phyloP scores from a whole-genome alignment of 78 protist species.

The Salpingoeca rosetta region DNA sequence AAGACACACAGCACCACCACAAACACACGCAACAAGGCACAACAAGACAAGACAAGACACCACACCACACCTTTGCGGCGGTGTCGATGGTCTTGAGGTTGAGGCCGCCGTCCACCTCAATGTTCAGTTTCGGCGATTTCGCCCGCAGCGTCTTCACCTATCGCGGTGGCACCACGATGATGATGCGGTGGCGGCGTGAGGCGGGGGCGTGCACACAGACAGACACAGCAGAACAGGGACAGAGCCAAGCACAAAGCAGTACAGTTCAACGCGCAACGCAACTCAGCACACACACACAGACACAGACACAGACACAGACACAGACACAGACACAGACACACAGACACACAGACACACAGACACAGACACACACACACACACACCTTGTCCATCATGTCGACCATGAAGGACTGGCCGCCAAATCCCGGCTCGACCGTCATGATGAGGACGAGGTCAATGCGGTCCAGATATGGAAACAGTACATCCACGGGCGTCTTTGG shows the following conservation, averaged over 20 bases:
- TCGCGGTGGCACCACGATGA: no score
- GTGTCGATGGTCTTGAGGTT: constrained; percentile 66
- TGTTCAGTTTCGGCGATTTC: constrained; percentile 64
- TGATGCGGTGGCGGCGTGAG: background rate
- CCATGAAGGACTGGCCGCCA: constrained; percentile 96
- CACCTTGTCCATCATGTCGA: constrained; percentile 88
- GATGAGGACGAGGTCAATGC: constrained; percentile 79
- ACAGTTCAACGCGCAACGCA: no score
- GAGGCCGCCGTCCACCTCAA: constrained; percentile 98
- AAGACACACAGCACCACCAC: background rate
- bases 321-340: no score
- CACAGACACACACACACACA: background rate
- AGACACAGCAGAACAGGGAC: background rate
- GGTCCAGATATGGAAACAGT: constrained; percentile 7
- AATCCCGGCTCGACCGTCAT: constrained; percentile 99
- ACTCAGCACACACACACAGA: background rate
- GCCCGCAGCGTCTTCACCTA: constrained; percentile 46
- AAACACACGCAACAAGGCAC: no score
- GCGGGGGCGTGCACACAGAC: no score
- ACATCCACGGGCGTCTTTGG: constrained; percentile 80
- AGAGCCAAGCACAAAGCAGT: background rate
- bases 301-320: background rate
- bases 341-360: background rate
- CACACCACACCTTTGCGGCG: constrained; percentile 37
- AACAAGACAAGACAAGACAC: no score